These are phyloP conservation scores for Mitragyna speciosa DNA, from an alignment of 257 asterid species.

Conservation along the genomic window DNA sequence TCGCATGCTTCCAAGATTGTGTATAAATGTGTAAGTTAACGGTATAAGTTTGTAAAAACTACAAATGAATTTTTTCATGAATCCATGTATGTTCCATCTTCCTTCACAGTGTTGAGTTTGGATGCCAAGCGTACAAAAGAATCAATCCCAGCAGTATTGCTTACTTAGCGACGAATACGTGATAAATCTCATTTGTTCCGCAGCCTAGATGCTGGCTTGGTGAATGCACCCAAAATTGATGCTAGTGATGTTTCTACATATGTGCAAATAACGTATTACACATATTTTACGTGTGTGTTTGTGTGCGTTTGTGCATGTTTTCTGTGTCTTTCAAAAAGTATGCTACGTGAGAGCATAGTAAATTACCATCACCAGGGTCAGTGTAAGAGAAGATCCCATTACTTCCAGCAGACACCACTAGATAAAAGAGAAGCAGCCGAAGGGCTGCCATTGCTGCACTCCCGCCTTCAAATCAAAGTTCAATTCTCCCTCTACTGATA, in stretches of 20 bases:
- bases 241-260: too few relatives aligned
- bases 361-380: slow-evolving; percentile 49
- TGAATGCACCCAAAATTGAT: too few relatives aligned
- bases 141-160: neutral
- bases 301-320: neutral
- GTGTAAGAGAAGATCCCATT: slow-evolving; percentile 21
- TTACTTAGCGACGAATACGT: too few relatives aligned
- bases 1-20: too few relatives aligned
- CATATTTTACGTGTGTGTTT: too few relatives aligned
- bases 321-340: neutral
- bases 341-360: neutral
- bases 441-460: slow-evolving; percentile 40
- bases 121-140: neutral
- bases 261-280: too few relatives aligned
- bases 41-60: too few relatives aligned
- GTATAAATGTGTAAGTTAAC: too few relatives aligned
- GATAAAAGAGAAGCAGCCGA: slow-evolving; percentile 31
- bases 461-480: neutral
- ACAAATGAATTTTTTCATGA: neutral
- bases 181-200: too few relatives aligned
- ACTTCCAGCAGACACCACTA: slow-evolving; percentile 24
- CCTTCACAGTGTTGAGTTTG: neutral
- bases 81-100: too few relatives aligned
- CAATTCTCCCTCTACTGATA: neutral
- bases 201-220: too few relatives aligned